Conservation (phyloP, 148 eudicot species). For the Camellia sinensis region DNA sequence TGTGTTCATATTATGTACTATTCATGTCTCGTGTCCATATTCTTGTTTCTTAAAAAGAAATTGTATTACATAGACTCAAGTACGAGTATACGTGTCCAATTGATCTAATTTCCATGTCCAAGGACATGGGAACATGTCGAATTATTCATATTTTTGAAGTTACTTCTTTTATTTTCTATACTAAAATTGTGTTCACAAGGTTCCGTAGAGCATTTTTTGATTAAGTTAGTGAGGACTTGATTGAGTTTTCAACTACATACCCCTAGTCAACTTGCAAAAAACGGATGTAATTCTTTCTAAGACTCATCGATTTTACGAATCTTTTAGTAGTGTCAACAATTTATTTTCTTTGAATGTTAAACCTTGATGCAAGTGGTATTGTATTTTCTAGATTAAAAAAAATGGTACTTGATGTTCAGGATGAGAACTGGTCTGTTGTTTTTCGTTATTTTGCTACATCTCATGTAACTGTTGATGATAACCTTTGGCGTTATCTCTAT, state of each 20-base stretch:
- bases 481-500: neutral
- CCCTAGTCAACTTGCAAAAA: neutral
- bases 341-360: neutral
- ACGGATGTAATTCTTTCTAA: neutral
- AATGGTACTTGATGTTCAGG: neutral
- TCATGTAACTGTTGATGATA: neutral
- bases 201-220: neutral
- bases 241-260: conserved; percentile 1
- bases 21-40: too few species aligned
- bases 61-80: too few species aligned
- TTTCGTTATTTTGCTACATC: neutral
- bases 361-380: neutral
- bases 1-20: too few species aligned
- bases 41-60: too few species aligned
- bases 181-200: too few species aligned
- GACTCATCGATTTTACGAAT: neutral
- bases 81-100: too few species aligned
- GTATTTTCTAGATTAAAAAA: neutral
- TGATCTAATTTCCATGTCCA: too few species aligned
- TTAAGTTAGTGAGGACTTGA: neutral
- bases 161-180: too few species aligned
- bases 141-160: too few species aligned
- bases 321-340: neutral
- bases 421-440: too few species aligned
- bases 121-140: too few species aligned